Evolutionary conservation across 2,329 filamentous ascomycete genomes (phyloP), one percentile per base, ranked within the genome.

Genomic region (Penicillium aurantiogriseum): DNA sequence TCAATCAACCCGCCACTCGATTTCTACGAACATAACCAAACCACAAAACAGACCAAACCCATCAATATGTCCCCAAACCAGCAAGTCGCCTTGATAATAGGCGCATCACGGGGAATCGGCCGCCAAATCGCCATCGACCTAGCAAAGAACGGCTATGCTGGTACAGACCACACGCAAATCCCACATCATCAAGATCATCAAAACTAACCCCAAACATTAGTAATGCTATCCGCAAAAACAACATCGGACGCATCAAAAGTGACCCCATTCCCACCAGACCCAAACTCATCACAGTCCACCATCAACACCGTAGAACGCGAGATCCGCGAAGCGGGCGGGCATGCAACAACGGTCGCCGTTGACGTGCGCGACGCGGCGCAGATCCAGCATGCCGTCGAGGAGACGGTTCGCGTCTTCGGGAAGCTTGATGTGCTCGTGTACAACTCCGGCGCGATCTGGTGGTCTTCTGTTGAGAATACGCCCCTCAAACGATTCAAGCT

Each of bases 391-490:
- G 79, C 93, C 40, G 76, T 92, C 3, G 71, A 81, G 23, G 72
- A 80, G 54, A 87, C 87, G 0, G 75, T 89, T 5, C 62, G 84
- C 66, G 78, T 73, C 5, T 88, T 88, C 66, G 81, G 81, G 43
- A 83, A 82, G 23, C 77, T 95, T 4, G 90, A 94, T 69, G 87
- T 88, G 0, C 75, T 95, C 2, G 74, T 94, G 48, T 95, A 95
- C 79, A 95, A 94, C 71, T 87, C 88, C 0, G 91, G 91, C 40
- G 91, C 91, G 3, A 92, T 95, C 63, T 94, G 88, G 87, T 93
- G 90, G 90, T 83, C 88, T 0, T 83, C 88, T 1, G 85, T 95
- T 0, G 82, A 86, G 51, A 83, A 86, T 46, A 93, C 90, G 0
- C 87, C 89, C 0, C 77, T 88, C 62, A 89, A 88, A 73, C 83